Base-by-base conservation (phyloP, 495 filamentous ascomycete genomes). In the Parmelia sp. region DNA sequence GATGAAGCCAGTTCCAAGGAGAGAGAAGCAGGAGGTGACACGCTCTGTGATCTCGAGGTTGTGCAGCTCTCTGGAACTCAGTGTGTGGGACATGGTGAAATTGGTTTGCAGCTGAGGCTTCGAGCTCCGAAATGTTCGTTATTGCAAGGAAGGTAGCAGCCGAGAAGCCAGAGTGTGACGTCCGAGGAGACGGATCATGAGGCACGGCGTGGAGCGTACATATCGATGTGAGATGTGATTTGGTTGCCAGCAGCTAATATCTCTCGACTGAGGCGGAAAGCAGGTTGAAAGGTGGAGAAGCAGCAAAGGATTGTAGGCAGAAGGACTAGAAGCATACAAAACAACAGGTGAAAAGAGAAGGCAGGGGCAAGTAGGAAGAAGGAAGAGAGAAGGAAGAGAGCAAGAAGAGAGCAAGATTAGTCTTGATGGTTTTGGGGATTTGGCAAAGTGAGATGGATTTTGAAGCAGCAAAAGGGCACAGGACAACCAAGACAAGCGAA, bases 1-100 rank as follows among this genome's bases (percentile, higher is more conserved):
- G 60, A 94, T 87, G 70, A 92, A 87, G 51, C 83, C 65, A 23
- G 86, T 87, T 53, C 90, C 90, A 7, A 87, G 12, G 4, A 96
- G 71, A 1, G 91, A 95, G 69, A 93, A 77, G n/a, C 83, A 76
- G 0, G 89, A 91, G 71, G 83, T 84, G 8, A 81, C 72, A 59
- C 88, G 78, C 75, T 93, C 89, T 49, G 88, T 83, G 63, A 78
- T 71, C 69, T 78, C 82, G 65, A 90, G 77, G 63, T 81, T 80
- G 61, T 62, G 61, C 23, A 68, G 66, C 49, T 70, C 58, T 21
- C 7, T 64, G 33, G 40, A 39, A 58, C 29, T 67, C 37, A 67
- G 36, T 11, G 25, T 10, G 29, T 62, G 37, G 25, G 60, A 37
- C 65, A 66, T 66, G 27, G 5, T 58, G 35, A 23, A 23, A 8